Conservation (phyloP, 768 basidiomycete genomes). For the Hebeloma cylindrosporum region DNA sequence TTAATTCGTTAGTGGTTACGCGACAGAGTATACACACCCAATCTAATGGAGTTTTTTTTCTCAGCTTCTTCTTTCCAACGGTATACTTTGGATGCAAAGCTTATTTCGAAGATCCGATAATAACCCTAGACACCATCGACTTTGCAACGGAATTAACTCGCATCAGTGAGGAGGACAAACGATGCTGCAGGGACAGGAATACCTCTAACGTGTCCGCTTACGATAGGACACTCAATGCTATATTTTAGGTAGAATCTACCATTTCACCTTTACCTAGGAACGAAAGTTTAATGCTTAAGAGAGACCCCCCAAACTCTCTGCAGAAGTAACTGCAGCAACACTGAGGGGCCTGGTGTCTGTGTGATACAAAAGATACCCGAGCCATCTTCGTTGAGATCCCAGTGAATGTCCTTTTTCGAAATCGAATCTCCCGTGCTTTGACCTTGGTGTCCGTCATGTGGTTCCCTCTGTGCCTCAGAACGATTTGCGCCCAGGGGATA, state of each 20-base stretch:
- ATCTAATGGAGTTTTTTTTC: no score
- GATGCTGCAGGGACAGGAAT: conserved; percentile 1
- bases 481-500: conserved; percentile 69
- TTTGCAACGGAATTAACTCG: conserved; percentile 22
- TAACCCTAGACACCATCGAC: conserved; percentile 24
- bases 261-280: neutral
- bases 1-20: conserved; percentile 27
- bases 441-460: conserved; percentile 11
- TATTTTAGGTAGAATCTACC: conserved; percentile 18
- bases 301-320: conserved; percentile 57
- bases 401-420: no score
- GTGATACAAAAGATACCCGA: conserved; percentile 47
- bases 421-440: neutral
- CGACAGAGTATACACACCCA: neutral
- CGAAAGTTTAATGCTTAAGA: neutral
- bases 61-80: conserved; percentile 27
- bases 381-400: neutral
- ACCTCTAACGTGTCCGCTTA: conserved; percentile 9
- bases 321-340: conserved; percentile 47
- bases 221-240: conserved; percentile 23
- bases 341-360: conserved; percentile 63
- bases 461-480: conserved; percentile 49
- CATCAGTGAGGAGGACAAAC: conserved; percentile 16
- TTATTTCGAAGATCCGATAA: conserved; percentile 22
- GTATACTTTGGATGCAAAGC: conserved; percentile 28